Evolutionary conservation across 1,284 basidiomycete genomes (phyloP).

Genomic region (Cryptococcus maquisensis): DNA sequence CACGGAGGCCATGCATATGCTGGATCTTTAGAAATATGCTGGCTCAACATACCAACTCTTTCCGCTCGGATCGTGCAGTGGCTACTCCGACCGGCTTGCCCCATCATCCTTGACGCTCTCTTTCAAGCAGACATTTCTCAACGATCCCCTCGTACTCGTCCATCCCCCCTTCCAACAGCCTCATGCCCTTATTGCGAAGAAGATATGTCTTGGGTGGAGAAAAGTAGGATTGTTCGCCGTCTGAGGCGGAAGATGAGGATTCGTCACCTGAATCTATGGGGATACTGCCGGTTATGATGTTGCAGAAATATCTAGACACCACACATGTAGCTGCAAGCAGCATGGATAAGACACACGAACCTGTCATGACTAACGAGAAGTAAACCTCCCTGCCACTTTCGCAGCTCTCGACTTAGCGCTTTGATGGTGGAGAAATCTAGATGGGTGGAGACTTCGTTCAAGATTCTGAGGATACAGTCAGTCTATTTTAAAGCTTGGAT

Average conservation of each 20-base stretch:
- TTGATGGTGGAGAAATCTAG: slow-evolving; percentile 63
- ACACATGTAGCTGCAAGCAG: too few species aligned
- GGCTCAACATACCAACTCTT: too few species aligned
- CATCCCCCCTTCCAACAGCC: neutral
- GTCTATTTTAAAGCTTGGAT: slow-evolving; percentile 27
- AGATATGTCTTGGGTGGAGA: neutral
- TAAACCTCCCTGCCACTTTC: slow-evolving; percentile 58
- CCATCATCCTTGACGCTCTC: neutral
- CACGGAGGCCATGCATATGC: neutral
- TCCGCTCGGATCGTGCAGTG: too few species aligned
- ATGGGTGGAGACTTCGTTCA: slow-evolving; percentile 69
- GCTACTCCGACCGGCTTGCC: too few species aligned
- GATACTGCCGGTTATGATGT: neutral
- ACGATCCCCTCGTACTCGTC: slow-evolving; percentile 2
- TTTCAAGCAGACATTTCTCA: neutral
- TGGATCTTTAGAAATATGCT: too few species aligned
- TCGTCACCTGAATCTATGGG: neutral
- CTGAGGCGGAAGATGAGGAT: neutral
- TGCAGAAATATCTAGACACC: neutral
- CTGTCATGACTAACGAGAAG: slow-evolving; percentile 68
- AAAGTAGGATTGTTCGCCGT: neutral
- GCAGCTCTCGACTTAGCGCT: slow-evolving; percentile 58
- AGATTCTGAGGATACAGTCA: slow-evolving; percentile 55
- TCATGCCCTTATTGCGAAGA: neutral
- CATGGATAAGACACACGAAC: slow-evolving; percentile 7